Evolutionary conservation across 108 stramenopile genomes (phyloP).

Genomic region (Schizochytrium sp.): DNA sequence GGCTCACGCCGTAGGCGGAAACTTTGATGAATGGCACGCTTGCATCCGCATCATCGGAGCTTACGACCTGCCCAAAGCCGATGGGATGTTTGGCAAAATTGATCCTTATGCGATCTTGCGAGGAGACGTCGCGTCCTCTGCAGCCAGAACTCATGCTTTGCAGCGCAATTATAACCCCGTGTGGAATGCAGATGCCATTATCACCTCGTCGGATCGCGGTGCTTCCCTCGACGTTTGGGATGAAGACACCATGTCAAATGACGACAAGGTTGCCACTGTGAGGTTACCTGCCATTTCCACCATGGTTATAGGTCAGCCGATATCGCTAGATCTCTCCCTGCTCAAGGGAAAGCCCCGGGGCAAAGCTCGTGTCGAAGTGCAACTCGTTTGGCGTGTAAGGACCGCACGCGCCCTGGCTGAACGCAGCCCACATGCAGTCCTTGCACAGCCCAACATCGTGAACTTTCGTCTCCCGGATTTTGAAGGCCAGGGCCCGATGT

Average conservation of each 20-base stretch:
- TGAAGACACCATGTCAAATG: slow-evolving; percentile 2
- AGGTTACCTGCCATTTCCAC: neutral
- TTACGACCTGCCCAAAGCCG: slow-evolving; percentile 5
- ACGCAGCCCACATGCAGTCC: neutral
- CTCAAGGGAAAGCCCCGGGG: slow-evolving; percentile 36
- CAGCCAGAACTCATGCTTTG: neutral
- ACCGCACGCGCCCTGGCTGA: neutral
- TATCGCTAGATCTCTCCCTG: slow-evolving; percentile 4
- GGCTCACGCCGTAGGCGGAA: neutral
- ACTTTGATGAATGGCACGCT: neutral
- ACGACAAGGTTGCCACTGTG: slow-evolving; percentile 34
- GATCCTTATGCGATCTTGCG: neutral
- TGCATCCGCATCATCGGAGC: slow-evolving; percentile 8
- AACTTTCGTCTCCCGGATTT: neutral
- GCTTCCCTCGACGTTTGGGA: slow-evolving; percentile 23
- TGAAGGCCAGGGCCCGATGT: neutral
- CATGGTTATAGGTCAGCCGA: neutral
- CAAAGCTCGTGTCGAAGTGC: slow-evolving; percentile 14
- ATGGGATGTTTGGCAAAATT: slow-evolving; percentile 30
- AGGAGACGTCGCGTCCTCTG: neutral
- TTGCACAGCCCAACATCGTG: neutral
- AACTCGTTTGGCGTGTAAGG: slow-evolving; percentile 1
- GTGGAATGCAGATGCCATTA: slow-evolving; percentile 14
- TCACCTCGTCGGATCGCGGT: slow-evolving; percentile 13
- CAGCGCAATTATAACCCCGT: slow-evolving; percentile 1